Percentiles rank a stretch among this genome's conserved stretches.
Evolutionary conservation across 176 grass and related monocot species (phyloP).

Genomic region (Metroxylon sagu): DNA sequence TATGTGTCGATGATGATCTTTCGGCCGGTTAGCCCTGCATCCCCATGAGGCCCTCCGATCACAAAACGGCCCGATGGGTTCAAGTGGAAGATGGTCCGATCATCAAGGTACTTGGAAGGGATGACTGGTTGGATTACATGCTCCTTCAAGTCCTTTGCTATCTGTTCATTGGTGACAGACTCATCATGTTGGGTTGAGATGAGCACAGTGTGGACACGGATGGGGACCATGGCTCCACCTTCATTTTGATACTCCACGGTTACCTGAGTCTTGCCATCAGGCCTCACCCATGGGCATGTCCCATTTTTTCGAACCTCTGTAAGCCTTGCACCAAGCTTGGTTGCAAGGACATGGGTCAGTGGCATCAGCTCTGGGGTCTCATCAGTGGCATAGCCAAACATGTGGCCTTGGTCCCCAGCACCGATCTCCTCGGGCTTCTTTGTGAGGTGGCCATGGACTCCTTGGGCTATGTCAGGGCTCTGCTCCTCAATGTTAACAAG

Average conservation of each 20-base stretch:
- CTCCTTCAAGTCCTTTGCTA: not conserved
- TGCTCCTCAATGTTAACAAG: constrained; percentile 18
- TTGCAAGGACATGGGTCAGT: constrained; percentile 14
- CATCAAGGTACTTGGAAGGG: constrained; percentile 1
- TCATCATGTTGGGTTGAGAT: constrained; percentile 14
- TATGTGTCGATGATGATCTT: constrained; percentile 15
- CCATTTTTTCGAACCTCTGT: constrained; percentile 13
- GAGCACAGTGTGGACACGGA: constrained; percentile 8
- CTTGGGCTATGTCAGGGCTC: constrained; percentile 12
- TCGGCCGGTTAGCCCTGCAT: constrained; percentile 4
- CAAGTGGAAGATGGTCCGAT: constrained; percentile 10
- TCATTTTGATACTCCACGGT: constrained; percentile 12
- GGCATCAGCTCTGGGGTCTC: constrained; percentile 16
- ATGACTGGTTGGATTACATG: constrained; percentile 12
- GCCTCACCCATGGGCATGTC: constrained; percentile 7
- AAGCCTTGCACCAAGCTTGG: constrained; percentile 14
- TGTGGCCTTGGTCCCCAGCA: constrained; percentile 19
- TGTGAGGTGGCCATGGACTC: constrained; percentile 14
- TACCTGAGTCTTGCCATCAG: constrained; percentile 12
- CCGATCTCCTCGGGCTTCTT: constrained; percentile 16
- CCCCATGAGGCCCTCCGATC: constrained; percentile 1
- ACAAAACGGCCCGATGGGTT: constrained; percentile 10
- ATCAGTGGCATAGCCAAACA: constrained; percentile 19
- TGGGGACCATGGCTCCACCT: not conserved
- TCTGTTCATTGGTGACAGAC: constrained; percentile 10